These are phyloP conservation scores for Odonthalia washingtoniensis DNA, from an alignment of 31 red algal species.

Conservation along the genomic window DNA sequence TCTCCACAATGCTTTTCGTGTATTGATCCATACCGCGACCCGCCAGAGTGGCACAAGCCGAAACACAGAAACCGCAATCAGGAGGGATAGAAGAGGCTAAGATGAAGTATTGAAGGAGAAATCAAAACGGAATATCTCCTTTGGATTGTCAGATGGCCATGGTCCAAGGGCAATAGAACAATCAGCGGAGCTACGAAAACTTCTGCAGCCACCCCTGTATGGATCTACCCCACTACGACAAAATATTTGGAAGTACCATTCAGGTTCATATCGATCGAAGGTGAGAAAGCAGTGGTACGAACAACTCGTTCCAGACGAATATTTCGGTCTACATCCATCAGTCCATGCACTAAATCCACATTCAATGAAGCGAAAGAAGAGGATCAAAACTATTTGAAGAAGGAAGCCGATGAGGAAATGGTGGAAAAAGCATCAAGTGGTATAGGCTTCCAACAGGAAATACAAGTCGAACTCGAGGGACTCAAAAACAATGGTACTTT, in stretches of 20 bases:
- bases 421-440: no score
- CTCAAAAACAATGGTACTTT: neutral
- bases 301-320: neutral
- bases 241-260: constrained; percentile 17
- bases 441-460: no score
- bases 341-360: neutral
- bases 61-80: constrained; percentile 22
- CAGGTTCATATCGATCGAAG: neutral
- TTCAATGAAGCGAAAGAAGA: neutral
- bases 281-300: constrained; percentile 34
- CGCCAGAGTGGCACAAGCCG: neutral
- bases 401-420: no score
- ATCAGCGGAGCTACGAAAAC: constrained; percentile 25
- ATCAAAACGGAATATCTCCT: neutral
- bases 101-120: constrained; percentile 33
- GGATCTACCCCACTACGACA: constrained; percentile 6
- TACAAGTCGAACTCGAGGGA: neutral
- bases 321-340: constrained; percentile 16
- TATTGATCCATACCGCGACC: constrained; percentile 38
- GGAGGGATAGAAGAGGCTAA: constrained; percentile 10
- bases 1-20: constrained; percentile 32
- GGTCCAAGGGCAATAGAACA: neutral
- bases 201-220: constrained; percentile 8
- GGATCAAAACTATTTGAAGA: neutral
- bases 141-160: constrained; percentile 29